Base-by-base conservation (phyloP, 192 early-diverging fungal genomes). In the Backusella westeae region DNA sequence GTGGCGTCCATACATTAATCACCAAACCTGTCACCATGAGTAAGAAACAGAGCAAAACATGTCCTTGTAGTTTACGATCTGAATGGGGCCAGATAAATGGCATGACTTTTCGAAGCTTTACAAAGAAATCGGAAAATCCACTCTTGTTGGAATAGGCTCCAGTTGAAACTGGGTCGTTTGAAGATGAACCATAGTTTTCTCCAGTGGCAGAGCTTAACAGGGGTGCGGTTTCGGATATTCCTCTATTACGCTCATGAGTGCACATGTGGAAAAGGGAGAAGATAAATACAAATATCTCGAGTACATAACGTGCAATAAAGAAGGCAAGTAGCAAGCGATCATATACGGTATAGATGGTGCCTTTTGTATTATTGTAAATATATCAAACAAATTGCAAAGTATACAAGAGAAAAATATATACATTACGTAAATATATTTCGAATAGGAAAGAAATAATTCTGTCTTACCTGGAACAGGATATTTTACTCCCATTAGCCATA, bases 21-120 rank as follows among this genome's bases (percentile, higher is more conserved):
- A 92, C 23, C 53, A 92, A 90, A 0, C 90, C 94, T n/a, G 85
- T 41, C 1, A 81, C 46, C 65, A 99, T 85, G 17, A 94, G 80
- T 2, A 87, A 38, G 77, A 96, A 86, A 56, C 93, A 95, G 6
- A 88, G 59, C 23, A 91, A 78, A n/a, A 98, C 89, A 52, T 91
- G 83, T 6, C 91, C 68, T 76, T 95, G 90, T 34, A 96, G 82
- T 38, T 75, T 69, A 1, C 67, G 32, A n/a, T 89, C 83, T 12
- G 86, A 79, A 1, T 86, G 85, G 7, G 97, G 96, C 89, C 94
- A 96, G 23, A 97, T 85, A 76, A 92, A 96, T 0, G 96, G 97
- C 72, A 92, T 42, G 7, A 99, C 83, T 8, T 87, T 87, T 63
- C 82, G 74, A 59, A 96, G 80, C 29, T 91, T 90, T 9, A 44